Evolutionary conservation across 129 eudicot genomes (phyloP), one percentile per base, ranked within the genome.

Genomic region (Arctium minus): DNA sequence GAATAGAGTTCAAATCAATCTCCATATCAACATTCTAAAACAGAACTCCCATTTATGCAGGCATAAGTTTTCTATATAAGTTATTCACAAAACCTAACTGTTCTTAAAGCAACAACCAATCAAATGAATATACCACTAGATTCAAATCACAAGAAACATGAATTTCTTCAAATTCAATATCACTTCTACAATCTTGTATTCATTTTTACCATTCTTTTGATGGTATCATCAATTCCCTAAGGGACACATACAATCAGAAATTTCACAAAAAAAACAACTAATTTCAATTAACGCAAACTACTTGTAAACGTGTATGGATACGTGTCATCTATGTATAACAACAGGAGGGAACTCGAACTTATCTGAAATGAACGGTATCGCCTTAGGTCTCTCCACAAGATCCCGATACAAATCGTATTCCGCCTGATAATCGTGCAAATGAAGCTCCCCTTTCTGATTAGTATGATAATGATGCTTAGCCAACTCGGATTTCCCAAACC

Each of bases 401-500:
- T 91, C 97, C 12, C 39, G 87, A 78, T 96, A 96, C 83, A 93
- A 82, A 62, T 93, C 97, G 71, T 96, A 96, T 83, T 96, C 99
- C 1, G 99, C 97, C 70, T 89, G 80, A 27, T 96, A 96, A 86
- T 96, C 99, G 37, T 96, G 99, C 79, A 96, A 81, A 36, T 67
- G 76, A n/a, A 96, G 94, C 90, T 96, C 99, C 18, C 87, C 90
- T 82, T 88, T 93, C 81, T 93, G 99, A 81, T 90, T 93, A 0
- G 97, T 96, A 67, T 96, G 98, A 81, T 96, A 96, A 82, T 96
- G 99, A 76, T 96, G 99, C 93, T 87, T 93, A 31, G 94, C 90
- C 1, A 60, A 67, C 29, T 79, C 83, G 4, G 92, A 91, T 70
- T 92, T 96, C 80, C 99, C 99, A 85, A 96, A 96, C 71, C 99